Evolutionary conservation across 768 basidiomycete genomes (phyloP), one percentile per base, ranked within the genome.

Genomic region (Rhodotorula diobovata): DNA sequence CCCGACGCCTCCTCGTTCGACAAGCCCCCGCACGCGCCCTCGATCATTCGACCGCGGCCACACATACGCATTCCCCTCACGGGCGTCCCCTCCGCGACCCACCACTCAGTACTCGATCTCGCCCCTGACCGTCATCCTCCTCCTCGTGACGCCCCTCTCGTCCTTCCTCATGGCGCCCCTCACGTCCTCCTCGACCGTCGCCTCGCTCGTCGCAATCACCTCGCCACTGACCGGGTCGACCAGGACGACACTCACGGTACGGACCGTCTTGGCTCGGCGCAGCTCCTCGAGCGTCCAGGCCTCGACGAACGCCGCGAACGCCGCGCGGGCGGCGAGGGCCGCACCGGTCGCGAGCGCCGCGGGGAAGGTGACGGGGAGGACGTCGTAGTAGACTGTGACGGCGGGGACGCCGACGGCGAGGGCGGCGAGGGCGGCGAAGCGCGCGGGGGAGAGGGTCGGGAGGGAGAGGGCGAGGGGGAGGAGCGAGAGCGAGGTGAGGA

Each of bases 241-340:
- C n/a, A 64, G 54, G 32, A 64, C 41, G 54, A 64, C n/a, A 35
- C 39, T 57, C 34, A 65, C 64, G 3, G 20, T 48, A 16, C 45
- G 30, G 45, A 37, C 43, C 21, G 55, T 46, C 64, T 65, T 65
- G 28, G 55, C 28, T 11, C 55, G 23, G 30, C 62, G 51, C 28
- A 69, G 39, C 48, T 59, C 56, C 32, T 69, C 68, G 16, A 69
- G 7, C 30, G 50, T 41, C 68, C 68, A 69, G 16, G 48, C 56
- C 6, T 59, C 32, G 35, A 58, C 20, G 1, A 30, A 37, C 0
- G 56, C 37, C 28, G 30, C 12, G 30, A 10, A n/a, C 4, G 48
- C 68, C 1, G 55, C 55, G n/a, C 68, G 50, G 1, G 43, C 14
- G 15, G 56, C 68, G n/a, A 69, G 39, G 8, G 32, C 62, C 1